These are phyloP conservation scores for Sporisorium iseilematis-ciliati DNA, from an alignment of 1,284 basidiomycete species.

Conservation along the genomic window DNA sequence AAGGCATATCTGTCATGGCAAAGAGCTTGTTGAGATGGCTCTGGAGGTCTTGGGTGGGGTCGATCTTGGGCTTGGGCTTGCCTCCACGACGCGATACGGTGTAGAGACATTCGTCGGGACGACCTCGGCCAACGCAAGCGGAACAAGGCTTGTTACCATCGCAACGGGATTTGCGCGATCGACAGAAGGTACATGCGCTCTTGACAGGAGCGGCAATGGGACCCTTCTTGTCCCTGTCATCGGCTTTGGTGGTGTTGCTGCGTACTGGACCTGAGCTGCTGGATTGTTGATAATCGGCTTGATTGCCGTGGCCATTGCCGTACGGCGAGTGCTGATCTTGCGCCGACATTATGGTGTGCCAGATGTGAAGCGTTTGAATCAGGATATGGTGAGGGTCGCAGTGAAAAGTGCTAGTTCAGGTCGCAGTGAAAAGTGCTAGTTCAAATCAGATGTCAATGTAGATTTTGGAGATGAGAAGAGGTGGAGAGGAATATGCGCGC, in stretches of 20 bases:
- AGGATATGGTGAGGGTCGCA: too few species aligned
- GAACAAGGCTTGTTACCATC: slow-evolving; percentile 64
- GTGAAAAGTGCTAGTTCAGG: neutral
- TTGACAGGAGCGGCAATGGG: slow-evolving; percentile 60
- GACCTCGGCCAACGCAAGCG: slow-evolving; percentile 55
- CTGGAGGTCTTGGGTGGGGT: slow-evolving; percentile 50
- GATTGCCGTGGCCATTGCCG: slow-evolving; percentile 16
- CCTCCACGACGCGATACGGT: slow-evolving; percentile 63
- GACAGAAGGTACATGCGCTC: slow-evolving; percentile 58
- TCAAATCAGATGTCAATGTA: neutral
- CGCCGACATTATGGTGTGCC: slow-evolving; percentile 19
- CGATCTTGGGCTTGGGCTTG: slow-evolving; percentile 62
- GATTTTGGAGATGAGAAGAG: neutral
- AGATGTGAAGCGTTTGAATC: neutral
- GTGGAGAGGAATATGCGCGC: neutral
- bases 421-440: too few species aligned
- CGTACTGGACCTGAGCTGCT: slow-evolving; percentile 37
- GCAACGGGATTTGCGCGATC: slow-evolving; percentile 63
- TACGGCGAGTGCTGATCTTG: slow-evolving; percentile 22
- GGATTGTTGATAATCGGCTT: slow-evolving; percentile 14
- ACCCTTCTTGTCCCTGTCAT: slow-evolving; percentile 44
- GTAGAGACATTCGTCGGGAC: slow-evolving; percentile 61
- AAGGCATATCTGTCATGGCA: slow-evolving; percentile 57
- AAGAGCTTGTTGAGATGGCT: slow-evolving; percentile 60
- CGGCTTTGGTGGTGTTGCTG: slow-evolving; percentile 31